Percentiles rank a stretch among this genome's conserved stretches.
These are phyloP conservation scores for Reutealis trisperma DNA, from an alignment of 345 rosid species.

Conservation along the genomic window DNA sequence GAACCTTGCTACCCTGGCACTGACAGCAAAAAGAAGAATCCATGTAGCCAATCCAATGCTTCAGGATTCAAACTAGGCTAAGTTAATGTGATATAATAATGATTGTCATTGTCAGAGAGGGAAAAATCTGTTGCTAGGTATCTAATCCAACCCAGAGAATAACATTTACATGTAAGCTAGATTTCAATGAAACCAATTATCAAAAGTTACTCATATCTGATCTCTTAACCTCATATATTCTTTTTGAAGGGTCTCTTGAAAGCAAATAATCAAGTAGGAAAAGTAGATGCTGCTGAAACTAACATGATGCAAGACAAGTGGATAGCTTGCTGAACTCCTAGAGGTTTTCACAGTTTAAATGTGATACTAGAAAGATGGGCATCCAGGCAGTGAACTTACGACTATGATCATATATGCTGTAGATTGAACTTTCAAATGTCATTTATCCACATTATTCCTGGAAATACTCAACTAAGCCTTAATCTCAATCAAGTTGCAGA, in stretches of 20 bases:
- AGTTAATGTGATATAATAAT: neutral
- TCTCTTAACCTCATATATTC: neutral
- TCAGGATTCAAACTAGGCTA: neutral
- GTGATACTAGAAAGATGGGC: neutral
- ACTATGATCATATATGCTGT: neutral
- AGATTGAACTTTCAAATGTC: neutral
- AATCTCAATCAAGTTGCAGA: too few relatives aligned
- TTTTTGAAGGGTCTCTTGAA: neutral
- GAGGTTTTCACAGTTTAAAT: neutral
- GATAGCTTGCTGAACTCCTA: neutral
- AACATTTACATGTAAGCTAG: neutral
- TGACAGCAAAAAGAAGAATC: neutral
- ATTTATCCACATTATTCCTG: neutral
- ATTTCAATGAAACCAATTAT: neutral
- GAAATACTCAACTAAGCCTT: neutral
- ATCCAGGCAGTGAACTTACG: neutral
- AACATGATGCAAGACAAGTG: slow-evolving; percentile 4
- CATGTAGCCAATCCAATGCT: neutral
- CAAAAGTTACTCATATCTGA: neutral
- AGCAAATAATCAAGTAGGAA: neutral
- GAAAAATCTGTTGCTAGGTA: neutral
- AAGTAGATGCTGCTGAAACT: neutral
- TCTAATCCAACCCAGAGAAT: neutral
- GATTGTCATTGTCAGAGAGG: too few relatives aligned
- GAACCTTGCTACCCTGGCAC: neutral